These are phyloP conservation scores for Polyporus arcularius DNA, from an alignment of 768 basidiomycete species.

Conservation along the genomic window DNA sequence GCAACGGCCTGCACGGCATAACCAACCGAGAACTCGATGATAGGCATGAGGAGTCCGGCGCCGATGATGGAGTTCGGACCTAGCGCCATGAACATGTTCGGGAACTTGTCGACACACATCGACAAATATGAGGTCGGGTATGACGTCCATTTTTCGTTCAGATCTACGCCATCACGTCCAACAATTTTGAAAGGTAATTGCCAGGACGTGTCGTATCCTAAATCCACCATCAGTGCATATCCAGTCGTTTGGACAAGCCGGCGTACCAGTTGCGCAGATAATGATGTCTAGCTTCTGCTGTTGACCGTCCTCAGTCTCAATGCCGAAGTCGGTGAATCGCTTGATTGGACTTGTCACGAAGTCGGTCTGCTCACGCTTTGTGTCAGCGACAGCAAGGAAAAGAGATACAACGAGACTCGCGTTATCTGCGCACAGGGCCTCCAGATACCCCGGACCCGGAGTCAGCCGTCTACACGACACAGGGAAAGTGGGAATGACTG, in stretches of 20 bases:
- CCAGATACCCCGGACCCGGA: constrained; percentile 67
- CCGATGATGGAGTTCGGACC: constrained; percentile 63
- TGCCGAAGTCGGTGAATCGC: constrained; percentile 52
- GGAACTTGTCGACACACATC: constrained; percentile 61
- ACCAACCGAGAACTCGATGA: constrained; percentile 59
- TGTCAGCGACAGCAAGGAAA: constrained; percentile 1
- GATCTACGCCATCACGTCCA: constrained; percentile 51
- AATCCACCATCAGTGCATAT: not conserved
- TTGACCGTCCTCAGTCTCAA: constrained; percentile 56
- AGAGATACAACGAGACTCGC: constrained; percentile 32
- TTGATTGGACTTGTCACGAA: constrained; percentile 54
- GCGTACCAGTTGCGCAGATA: constrained; percentile 60
- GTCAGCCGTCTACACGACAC: constrained; percentile 64
- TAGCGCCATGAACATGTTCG: constrained; percentile 62
- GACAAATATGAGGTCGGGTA: constrained; percentile 61
- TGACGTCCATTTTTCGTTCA: constrained; percentile 54
- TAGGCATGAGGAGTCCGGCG: constrained; percentile 53
- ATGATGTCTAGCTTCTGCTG: constrained; percentile 59
- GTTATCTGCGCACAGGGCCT: constrained; percentile 63
- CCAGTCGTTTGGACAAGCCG: not conserved
- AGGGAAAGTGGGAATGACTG: constrained; percentile 47
- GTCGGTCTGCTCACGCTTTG: constrained; percentile 41
- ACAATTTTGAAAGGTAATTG: constrained; percentile 52
- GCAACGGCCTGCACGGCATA: constrained; percentile 55
- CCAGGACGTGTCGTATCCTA: constrained; percentile 57